A percentile compares a stretch with the other conserved stretches of the same genome.
These are phyloP conservation scores for Deuterostichococcus epilithicus DNA, from an alignment of 139 green algal genomes.

Conservation along the genomic window DNA sequence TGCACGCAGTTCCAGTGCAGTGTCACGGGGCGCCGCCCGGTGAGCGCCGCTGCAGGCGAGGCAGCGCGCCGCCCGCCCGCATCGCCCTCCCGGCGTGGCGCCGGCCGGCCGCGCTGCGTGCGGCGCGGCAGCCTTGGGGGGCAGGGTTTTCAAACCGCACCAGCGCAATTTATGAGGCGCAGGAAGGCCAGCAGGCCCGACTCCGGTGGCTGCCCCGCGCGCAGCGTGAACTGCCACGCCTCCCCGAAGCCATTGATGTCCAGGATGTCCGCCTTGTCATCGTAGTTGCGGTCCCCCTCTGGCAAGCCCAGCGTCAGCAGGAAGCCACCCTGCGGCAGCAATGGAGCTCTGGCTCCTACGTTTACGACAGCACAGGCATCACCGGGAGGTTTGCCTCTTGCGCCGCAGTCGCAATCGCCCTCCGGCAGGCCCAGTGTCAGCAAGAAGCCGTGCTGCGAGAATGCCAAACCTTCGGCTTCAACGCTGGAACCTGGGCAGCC, in stretches of 20 bases:
- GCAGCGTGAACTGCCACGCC: conserved; percentile 46
- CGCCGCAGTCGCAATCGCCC: too few relatives aligned
- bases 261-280: conserved; percentile 90
- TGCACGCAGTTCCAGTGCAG: neutral
- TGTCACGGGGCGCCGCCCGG: neutral
- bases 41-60: too few relatives aligned
- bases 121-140: neutral
- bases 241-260: conserved; percentile 63
- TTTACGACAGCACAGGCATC: neutral
- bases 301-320: conserved; percentile 67
- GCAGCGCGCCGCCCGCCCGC: too few relatives aligned
- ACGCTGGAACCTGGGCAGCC: too few relatives aligned
- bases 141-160: conserved; percentile 4
- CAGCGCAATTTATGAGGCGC: conserved; percentile 69
- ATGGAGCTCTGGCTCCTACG: too few relatives aligned
- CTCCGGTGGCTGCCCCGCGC: conserved; percentile 23
- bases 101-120: too few relatives aligned
- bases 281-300: conserved; percentile 60
- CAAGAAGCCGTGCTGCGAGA: too few relatives aligned
- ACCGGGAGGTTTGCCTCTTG: too few relatives aligned
- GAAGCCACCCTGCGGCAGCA: conserved; percentile 60
- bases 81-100: too few relatives aligned
- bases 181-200: conserved; percentile 75
- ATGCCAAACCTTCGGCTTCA: too few relatives aligned
- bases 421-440: too few relatives aligned